These are phyloP conservation scores for Boletus reticuloceps DNA, from an alignment of 768 basidiomycete species.

Conservation along the genomic window DNA sequence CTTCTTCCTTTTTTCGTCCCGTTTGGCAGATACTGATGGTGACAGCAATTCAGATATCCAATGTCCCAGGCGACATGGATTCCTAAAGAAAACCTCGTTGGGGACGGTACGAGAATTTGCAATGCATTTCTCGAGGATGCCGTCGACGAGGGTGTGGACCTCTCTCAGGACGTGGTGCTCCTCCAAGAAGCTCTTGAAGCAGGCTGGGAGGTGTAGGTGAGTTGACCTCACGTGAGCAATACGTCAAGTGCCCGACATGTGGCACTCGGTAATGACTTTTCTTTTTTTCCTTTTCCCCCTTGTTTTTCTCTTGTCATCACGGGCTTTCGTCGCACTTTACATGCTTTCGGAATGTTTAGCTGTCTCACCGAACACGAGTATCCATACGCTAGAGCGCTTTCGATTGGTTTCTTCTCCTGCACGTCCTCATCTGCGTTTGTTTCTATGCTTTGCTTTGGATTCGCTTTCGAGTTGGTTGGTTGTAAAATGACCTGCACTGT, in stretches of 20 bases:
- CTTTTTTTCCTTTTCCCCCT: not conserved
- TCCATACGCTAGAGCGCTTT: too few relatives aligned
- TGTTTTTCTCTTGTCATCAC: not conserved
- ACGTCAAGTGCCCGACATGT: not conserved
- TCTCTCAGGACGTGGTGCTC: constrained; percentile 14
- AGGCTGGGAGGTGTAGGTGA: constrained; percentile 10
- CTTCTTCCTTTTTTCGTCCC: not conserved
- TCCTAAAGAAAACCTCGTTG: constrained; percentile 25
- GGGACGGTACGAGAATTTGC: constrained; percentile 16
- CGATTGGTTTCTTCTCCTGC: not conserved
- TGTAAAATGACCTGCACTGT: not conserved
- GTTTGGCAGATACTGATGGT: not conserved
- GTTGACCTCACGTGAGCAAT: not conserved
- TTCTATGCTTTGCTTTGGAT: not conserved
- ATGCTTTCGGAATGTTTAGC: not conserved
- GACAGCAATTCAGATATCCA: constrained; percentile 16
- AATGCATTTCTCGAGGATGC: constrained; percentile 19
- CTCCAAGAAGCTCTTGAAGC: constrained; percentile 22
- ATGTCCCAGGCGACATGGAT: constrained; percentile 31
- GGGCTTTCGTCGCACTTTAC: too few relatives aligned
- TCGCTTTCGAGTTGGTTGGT: not conserved
- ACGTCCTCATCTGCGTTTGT: not conserved
- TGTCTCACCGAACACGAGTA: not conserved
- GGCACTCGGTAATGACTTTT: not conserved
- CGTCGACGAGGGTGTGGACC: constrained; percentile 14